Conservation (phyloP, 257 asterid species). For the Knoxia roxburghii region DNA sequence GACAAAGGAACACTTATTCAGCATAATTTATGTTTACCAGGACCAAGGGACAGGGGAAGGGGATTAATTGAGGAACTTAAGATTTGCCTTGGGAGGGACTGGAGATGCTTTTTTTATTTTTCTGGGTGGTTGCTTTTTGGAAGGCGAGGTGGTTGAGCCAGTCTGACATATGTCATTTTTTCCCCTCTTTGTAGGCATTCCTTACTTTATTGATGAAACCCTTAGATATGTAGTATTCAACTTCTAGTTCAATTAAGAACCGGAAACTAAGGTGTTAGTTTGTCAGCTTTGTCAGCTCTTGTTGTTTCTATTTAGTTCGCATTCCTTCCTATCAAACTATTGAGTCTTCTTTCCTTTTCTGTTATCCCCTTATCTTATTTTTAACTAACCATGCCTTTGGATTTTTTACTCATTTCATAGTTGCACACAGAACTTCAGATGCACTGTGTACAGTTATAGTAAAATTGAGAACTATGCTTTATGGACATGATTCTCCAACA, state of each 20-base stretch:
- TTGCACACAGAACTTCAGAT: background rate
- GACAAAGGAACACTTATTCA: background rate
- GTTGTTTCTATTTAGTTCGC: background rate
- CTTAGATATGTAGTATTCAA: background rate
- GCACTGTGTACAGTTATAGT: background rate
- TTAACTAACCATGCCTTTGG: background rate
- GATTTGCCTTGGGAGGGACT: background rate
- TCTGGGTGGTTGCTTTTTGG: background rate
- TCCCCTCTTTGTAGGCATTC: background rate
- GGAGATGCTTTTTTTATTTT: background rate
- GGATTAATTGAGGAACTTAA: background rate
- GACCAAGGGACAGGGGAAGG: background rate
- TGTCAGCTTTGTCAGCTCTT: background rate
- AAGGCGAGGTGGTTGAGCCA: background rate
- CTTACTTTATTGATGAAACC: constrained; percentile 1
- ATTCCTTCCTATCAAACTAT: background rate
- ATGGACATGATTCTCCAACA: background rate
- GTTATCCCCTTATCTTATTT: background rate
- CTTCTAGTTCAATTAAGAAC: background rate
- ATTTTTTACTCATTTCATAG: background rate
- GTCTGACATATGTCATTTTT: background rate
- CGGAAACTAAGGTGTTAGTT: background rate
- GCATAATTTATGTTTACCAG: background rate
- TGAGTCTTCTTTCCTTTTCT: background rate
- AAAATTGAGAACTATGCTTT: background rate